Percentiles rank a stretch among this genome's conserved stretches.
These are phyloP conservation scores for Ganoderma sp. DNA, from an alignment of 1,284 basidiomycete genomes.

Conservation along the genomic window DNA sequence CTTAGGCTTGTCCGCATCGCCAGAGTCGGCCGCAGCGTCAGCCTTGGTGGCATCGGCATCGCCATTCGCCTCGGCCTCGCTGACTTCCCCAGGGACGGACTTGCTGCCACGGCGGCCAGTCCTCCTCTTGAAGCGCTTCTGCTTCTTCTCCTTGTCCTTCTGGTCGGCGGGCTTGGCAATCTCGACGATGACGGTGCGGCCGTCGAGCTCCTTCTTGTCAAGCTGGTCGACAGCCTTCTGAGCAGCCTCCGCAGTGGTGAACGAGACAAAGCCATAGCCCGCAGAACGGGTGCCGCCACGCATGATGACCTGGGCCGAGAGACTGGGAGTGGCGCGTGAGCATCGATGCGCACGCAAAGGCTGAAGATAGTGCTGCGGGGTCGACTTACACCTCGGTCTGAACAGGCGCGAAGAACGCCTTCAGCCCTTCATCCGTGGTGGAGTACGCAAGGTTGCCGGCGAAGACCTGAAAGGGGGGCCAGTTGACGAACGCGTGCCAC, in stretches of 20 bases:
- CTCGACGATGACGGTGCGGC: constrained; percentile 86
- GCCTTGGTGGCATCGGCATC: constrained; percentile 59
- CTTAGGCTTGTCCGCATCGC: constrained; percentile 73
- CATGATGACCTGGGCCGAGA: constrained; percentile 74
- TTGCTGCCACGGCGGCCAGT: constrained; percentile 81
- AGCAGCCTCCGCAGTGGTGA: constrained; percentile 81
- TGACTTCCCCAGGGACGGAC: constrained; percentile 83
- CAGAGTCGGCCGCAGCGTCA: constrained; percentile 51
- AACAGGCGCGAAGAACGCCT: constrained; percentile 85
- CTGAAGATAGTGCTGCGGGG: constrained; percentile 43
- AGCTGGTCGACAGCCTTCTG: constrained; percentile 86
- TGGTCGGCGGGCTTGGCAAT: constrained; percentile 87
- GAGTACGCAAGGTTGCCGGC: constrained; percentile 88
- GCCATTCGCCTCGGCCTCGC: constrained; percentile 84
- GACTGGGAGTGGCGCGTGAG: constrained; percentile 32
- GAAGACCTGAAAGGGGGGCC: constrained; percentile 65
- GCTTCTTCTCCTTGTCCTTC: constrained; percentile 83
- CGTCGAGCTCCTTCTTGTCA: constrained; percentile 87
- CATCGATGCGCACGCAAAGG: constrained; percentile 17
- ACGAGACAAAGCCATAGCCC: constrained; percentile 91
- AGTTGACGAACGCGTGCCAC: constrained; percentile 36
- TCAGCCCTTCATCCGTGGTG: constrained; percentile 89
- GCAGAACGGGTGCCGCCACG: constrained; percentile 77
- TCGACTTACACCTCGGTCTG: constrained; percentile 77
- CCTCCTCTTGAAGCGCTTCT: constrained; percentile 76